These are phyloP conservation scores for Pythium aquatile DNA, from an alignment of 352 stramenopile genomes.

Conservation along the genomic window DNA sequence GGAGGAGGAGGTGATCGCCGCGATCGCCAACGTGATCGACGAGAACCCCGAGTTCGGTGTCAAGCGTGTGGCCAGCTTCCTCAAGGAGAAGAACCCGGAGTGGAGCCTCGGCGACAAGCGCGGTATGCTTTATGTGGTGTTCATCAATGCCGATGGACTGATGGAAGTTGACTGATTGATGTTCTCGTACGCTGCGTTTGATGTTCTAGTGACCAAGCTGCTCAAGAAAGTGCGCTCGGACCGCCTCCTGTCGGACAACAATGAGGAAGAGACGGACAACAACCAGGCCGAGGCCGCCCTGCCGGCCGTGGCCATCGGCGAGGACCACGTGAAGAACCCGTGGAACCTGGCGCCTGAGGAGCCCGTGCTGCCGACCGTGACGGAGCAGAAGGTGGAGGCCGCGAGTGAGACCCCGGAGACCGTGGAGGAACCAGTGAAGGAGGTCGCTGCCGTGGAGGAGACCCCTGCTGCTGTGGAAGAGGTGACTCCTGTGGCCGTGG, in stretches of 20 bases:
- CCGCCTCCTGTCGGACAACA: slow-evolving; percentile 17
- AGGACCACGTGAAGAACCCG: slow-evolving; percentile 32
- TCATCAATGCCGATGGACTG: not conserved
- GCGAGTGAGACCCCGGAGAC: slow-evolving; percentile 18
- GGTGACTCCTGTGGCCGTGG: slow-evolving; percentile 11
- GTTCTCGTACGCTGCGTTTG: not conserved
- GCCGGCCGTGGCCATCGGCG: slow-evolving; percentile 6
- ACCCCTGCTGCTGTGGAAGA: slow-evolving; percentile 10
- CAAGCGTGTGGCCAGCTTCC: slow-evolving; percentile 54
- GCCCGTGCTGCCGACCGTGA: slow-evolving; percentile 13
- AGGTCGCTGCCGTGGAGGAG: slow-evolving; percentile 16
- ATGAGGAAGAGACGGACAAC: slow-evolving; percentile 12
- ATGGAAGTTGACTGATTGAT: not conserved
- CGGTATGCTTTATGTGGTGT: slow-evolving; percentile 33
- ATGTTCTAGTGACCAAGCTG: slow-evolving; percentile 56
- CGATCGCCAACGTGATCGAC: slow-evolving; percentile 53
- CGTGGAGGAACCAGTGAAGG: slow-evolving; percentile 21
- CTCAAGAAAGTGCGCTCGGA: slow-evolving; percentile 66
- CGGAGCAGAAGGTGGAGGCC: slow-evolving; percentile 21
- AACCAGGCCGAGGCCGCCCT: slow-evolving; percentile 17
- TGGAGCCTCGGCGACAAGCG: slow-evolving; percentile 74
- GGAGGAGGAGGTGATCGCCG: slow-evolving; percentile 58
- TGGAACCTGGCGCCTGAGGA: slow-evolving; percentile 47
- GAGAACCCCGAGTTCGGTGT: slow-evolving; percentile 67
- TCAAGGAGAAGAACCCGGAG: slow-evolving; percentile 69